These are phyloP conservation scores for Claviceps fusiformis DNA, from an alignment of 2,329 filamentous ascomycete species.

Conservation along the genomic window DNA sequence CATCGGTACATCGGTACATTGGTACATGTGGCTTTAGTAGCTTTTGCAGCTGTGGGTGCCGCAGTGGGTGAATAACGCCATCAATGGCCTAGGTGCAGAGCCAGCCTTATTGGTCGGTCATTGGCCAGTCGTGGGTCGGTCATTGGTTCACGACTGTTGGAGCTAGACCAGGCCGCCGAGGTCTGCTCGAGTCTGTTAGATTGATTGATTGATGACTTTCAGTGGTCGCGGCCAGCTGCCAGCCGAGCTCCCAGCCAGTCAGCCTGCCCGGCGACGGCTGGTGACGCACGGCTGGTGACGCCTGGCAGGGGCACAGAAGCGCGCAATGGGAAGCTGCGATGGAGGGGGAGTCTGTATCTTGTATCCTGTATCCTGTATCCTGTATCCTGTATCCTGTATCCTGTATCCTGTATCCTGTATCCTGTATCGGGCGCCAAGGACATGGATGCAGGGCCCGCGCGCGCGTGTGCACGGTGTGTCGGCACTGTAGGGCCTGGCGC, in stretches of 20 bases:
- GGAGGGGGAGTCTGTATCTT: not conserved
- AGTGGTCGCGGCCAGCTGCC: not conserved
- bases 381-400: too few species aligned
- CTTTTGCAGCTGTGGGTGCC: not conserved
- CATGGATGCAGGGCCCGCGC: not conserved
- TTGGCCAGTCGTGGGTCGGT: not conserved
- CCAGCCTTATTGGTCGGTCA: not conserved
- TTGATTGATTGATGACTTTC: not conserved
- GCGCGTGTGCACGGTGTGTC: conserved; percentile 2
- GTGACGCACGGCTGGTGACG: not conserved
- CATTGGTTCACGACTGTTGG: not conserved
- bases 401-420: not conserved
- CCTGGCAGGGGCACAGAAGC: conserved; percentile 1
- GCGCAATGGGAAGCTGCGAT: not conserved
- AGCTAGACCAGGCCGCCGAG: not conserved
- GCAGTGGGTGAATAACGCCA: not conserved
- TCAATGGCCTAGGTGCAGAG: not conserved
- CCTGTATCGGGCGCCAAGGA: not conserved
- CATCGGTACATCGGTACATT: not conserved
- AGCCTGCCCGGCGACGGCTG: not conserved
- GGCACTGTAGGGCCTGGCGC: conserved; percentile 5
- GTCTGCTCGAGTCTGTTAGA: not conserved
- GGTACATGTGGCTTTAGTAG: not conserved
- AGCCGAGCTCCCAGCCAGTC: too few species aligned
- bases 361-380: conserved; percentile 2